A percentile compares a stretch with the other conserved stretches of the same genome.
Evolutionary conservation across 208 protist species (phyloP).

Genomic region (Trypanosoma scelopori): DNA sequence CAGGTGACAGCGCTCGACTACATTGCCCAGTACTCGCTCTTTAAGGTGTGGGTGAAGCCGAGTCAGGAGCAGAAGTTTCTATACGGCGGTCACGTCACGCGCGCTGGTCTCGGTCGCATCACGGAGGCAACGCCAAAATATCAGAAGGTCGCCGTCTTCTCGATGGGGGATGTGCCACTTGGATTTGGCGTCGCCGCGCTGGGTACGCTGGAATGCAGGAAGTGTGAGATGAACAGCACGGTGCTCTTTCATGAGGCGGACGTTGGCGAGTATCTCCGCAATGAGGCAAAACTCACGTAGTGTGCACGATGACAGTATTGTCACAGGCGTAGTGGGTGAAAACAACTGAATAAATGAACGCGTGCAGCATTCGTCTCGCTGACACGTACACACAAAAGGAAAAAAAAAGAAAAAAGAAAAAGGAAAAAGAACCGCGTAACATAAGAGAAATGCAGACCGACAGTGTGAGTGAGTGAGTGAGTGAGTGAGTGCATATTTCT

Average conservation of each 20-base stretch:
- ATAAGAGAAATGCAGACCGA: too few relatives aligned
- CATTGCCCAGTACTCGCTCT: constrained; percentile 92
- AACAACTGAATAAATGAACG: neutral
- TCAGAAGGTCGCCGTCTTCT: constrained; percentile 97
- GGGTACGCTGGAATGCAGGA: constrained; percentile 95
- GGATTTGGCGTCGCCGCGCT: constrained; percentile 97
- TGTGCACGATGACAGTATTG: neutral
- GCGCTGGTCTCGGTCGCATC: constrained; percentile 97
- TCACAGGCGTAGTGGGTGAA: neutral
- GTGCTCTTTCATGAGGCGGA: constrained; percentile 98
- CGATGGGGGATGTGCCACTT: constrained; percentile 97
- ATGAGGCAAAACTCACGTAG: constrained; percentile 95
- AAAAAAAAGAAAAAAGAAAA: too few relatives aligned
- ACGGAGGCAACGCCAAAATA: constrained; percentile 98
- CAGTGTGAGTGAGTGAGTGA: too few relatives aligned
- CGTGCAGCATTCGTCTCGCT: too few relatives aligned
- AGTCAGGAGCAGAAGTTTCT: constrained; percentile 98
- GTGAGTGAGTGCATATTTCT: too few relatives aligned
- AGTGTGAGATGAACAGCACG: constrained; percentile 95
- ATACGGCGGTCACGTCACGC: constrained; percentile 99
- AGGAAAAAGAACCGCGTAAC: too few relatives aligned
- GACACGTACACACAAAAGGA: too few relatives aligned
- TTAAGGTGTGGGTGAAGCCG: constrained; percentile 99
- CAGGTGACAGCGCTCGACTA: constrained; percentile 90
- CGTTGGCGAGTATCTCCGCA: constrained; percentile 98